A percentile compares a stretch with the other conserved stretches of the same genome.
Evolutionary conservation across 129 eudicot genomes (phyloP).

Genomic region (Flaveria linearis): DNA sequence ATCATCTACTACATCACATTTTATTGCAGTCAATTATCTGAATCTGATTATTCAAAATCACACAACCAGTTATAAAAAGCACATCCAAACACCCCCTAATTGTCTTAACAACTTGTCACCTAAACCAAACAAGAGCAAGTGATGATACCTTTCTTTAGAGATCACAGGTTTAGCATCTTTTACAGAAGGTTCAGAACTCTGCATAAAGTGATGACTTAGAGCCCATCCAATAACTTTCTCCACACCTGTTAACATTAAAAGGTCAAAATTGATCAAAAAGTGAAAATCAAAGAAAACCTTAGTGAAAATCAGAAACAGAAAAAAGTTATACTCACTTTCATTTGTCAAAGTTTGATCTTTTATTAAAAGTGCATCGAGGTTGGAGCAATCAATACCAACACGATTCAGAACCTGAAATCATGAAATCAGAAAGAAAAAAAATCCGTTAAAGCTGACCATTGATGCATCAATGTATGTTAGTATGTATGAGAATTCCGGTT

Average conservation of each 20-base stretch:
- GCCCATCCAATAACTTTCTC: slow-evolving; percentile 96
- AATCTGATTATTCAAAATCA: not conserved
- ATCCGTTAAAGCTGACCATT: slow-evolving; percentile 1
- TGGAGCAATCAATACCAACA: slow-evolving; percentile 60
- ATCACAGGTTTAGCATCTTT: slow-evolving; percentile 64
- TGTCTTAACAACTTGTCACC: not conserved
- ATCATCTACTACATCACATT: not conserved
- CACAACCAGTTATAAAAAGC: not conserved
- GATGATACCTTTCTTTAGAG: slow-evolving; percentile 68
- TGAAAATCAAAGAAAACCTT: not conserved
- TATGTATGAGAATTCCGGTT: not conserved
- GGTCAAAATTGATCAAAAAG: slow-evolving; percentile 1
- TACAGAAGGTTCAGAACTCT: slow-evolving; percentile 47
- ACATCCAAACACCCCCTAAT: slow-evolving; percentile 5
- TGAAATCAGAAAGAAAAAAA: not conserved
- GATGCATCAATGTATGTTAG: not conserved
- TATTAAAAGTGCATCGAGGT: slow-evolving; percentile 63
- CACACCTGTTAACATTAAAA: slow-evolving; percentile 44
- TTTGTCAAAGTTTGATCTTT: slow-evolving; percentile 86
- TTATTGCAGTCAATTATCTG: not conserved
- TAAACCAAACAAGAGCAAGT: not conserved
- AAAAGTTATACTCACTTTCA: slow-evolving; percentile 55
- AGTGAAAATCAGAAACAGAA: not conserved
- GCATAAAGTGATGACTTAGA: slow-evolving; percentile 87
- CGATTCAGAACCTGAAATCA: slow-evolving; percentile 67